Base-by-base conservation (phyloP, 768 basidiomycete genomes). In the Rhodosporidiobolus sp. region DNA sequence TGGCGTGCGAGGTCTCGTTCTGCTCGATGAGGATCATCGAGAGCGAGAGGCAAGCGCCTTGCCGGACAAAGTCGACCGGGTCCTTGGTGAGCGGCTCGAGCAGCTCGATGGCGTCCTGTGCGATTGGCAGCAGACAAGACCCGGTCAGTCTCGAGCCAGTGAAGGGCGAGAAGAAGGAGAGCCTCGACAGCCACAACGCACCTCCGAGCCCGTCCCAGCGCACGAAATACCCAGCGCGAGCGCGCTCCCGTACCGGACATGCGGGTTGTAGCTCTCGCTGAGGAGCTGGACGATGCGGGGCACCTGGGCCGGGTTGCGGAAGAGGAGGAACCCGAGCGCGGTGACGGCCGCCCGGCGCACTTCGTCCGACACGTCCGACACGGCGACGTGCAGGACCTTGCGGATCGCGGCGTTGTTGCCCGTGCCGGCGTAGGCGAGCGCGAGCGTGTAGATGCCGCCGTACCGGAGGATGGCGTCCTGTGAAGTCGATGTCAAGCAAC, bases 41-140 rank as follows among this genome's bases (percentile, higher is more conserved):
- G 60, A 98, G 86, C 24, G 95, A 90, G 75, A 96, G 88, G 81
- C 94, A 91, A 4, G 96, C 96, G 20, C 95, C 95, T 82, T 99
- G 96, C 24, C 95, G 90, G 67, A 99, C 96, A 79, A 98, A 99
- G 82, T 99, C 96, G 56, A 97, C 91, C 32, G 94, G 88, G 76
- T 99, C 96, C 79, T 92, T 96, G 28, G 94, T 96, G 90, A 99
- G 92, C 9, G 96, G 96, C 81, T 98, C 93, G 73, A 99, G 83
- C 74, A 99, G 91, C 76, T 94, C 93, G 70, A 98, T 87, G 30
- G 96, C 96, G 82, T 98, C 94, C 89, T 94, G 80, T 20, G 65
- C 19, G 74, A 26, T 34, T 9, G 34, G 24, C 1, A 4, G 26
- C 30, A n/a, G 7, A 11, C 30, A 20, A 43, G 52, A 34, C 19